These are phyloP conservation scores for Lagerstroemia speciosa DNA, from an alignment of 345 rosid species.

Conservation along the genomic window DNA sequence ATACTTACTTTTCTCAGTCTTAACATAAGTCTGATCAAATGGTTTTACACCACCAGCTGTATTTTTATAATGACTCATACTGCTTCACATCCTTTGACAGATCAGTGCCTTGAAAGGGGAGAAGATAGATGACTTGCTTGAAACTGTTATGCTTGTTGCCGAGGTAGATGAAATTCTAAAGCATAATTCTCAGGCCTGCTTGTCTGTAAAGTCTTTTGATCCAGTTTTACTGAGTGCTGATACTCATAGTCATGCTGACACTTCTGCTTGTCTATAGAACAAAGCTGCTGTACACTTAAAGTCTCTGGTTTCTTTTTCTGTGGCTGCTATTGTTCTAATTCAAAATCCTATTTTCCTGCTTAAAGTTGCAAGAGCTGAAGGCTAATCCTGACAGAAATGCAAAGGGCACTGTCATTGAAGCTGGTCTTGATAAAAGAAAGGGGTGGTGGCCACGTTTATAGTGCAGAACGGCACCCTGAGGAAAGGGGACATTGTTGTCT, in stretches of 20 bases:
- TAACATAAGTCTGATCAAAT: background rate
- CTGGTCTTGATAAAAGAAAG: slow-evolving; percentile 91
- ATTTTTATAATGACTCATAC: slow-evolving; percentile 14
- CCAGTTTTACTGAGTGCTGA: background rate
- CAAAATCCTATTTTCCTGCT: slow-evolving; percentile 24
- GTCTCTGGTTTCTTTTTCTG: background rate
- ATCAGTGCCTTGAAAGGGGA: slow-evolving; percentile 95
- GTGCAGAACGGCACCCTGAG: slow-evolving; percentile 92
- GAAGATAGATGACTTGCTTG: slow-evolving; percentile 73
- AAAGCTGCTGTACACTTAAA: background rate
- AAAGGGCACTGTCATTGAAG: slow-evolving; percentile 89
- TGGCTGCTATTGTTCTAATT: background rate
- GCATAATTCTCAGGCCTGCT: background rate
- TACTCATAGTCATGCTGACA: background rate
- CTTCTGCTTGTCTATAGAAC: background rate
- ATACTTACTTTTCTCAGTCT: background rate
- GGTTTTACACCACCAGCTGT: background rate
- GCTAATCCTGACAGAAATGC: slow-evolving; percentile 97
- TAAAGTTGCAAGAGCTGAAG: slow-evolving; percentile 87
- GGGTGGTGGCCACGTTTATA: slow-evolving; percentile 82
- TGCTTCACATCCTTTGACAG: slow-evolving; percentile 37
- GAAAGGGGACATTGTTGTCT: slow-evolving; percentile 83
- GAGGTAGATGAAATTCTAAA: slow-evolving; percentile 49
- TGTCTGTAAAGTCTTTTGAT: background rate
- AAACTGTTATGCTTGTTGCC: slow-evolving; percentile 94